Evolutionary conservation across 148 eudicot genomes (phyloP).

Genomic region (Spergularia marina): DNA sequence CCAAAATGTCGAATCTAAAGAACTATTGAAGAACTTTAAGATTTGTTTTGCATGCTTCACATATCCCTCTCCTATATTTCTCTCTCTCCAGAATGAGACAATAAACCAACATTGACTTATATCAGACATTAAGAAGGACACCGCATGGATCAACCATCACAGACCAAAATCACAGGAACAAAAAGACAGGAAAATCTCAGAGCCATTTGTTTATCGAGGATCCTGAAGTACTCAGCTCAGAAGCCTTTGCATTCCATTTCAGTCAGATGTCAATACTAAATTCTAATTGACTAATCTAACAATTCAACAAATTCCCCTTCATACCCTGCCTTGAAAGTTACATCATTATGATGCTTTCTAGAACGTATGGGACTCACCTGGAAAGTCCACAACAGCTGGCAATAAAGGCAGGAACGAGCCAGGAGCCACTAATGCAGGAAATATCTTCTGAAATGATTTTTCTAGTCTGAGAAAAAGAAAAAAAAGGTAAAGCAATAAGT

Average conservation of each 20-base stretch:
- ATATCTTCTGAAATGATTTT: slow-evolving; percentile 58
- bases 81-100: neutral
- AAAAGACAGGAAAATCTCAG: neutral
- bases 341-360: neutral
- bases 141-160: neutral
- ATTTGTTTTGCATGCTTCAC: no score
- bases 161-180: neutral
- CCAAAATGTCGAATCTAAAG: neutral
- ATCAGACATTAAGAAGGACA: neutral
- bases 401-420: slow-evolving; percentile 89
- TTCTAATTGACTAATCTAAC: no score
- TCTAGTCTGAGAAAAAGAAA: slow-evolving; percentile 50
- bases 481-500: slow-evolving; percentile 5
- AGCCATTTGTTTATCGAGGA: no score
- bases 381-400: slow-evolving; percentile 80
- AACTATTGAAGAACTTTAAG: neutral
- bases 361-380: slow-evolving; percentile 49
- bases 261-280: no score
- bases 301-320: neutral
- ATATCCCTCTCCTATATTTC: no score
- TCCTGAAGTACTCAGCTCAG: no score
- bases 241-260: no score
- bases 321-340: neutral
- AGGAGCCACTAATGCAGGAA: slow-evolving; percentile 73
- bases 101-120: neutral